Evolutionary conservation across 176 grass and related monocot species (phyloP).

Genomic region (Bonia amplexicaulis): DNA sequence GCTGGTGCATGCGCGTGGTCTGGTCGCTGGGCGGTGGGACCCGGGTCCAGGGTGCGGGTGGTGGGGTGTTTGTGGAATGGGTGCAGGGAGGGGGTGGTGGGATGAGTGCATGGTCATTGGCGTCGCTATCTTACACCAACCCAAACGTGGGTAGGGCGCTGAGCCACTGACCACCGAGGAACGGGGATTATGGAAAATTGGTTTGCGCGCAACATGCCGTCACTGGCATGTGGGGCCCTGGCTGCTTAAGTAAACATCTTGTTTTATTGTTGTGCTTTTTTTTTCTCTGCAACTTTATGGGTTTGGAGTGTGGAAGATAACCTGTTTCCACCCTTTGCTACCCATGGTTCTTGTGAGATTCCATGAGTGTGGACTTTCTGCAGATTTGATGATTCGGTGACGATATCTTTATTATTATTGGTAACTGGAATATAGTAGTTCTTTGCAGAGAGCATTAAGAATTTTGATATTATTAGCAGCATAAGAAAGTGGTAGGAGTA

Average conservation of each 20-base stretch:
- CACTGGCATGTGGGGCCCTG: background rate
- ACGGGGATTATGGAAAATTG: background rate
- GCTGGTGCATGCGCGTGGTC: background rate
- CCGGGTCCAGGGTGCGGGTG: fast-evolving
- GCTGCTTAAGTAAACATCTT: background rate
- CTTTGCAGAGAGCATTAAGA: background rate
- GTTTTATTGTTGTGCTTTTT: background rate
- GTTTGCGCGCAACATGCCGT: background rate
- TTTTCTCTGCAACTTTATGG: background rate
- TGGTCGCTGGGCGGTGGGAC: background rate
- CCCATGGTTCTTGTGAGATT: background rate
- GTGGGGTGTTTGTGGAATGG: background rate
- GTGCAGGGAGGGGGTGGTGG: background rate
- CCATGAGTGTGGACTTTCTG: background rate
- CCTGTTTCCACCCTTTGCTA: background rate
- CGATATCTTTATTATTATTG: background rate
- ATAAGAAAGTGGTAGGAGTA: background rate
- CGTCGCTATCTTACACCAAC: slow-evolving; percentile 39
- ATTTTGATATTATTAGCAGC: background rate
- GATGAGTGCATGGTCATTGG: background rate
- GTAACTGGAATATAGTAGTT: background rate
- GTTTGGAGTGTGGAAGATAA: slow-evolving; percentile 17
- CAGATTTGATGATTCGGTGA: background rate
- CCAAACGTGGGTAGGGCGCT: slow-evolving; percentile 14
- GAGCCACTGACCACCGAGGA: background rate